phyloP scores from a whole-genome alignment of 352 stramenopile genomes.

The Halophytophthora batemanensis region DNA sequence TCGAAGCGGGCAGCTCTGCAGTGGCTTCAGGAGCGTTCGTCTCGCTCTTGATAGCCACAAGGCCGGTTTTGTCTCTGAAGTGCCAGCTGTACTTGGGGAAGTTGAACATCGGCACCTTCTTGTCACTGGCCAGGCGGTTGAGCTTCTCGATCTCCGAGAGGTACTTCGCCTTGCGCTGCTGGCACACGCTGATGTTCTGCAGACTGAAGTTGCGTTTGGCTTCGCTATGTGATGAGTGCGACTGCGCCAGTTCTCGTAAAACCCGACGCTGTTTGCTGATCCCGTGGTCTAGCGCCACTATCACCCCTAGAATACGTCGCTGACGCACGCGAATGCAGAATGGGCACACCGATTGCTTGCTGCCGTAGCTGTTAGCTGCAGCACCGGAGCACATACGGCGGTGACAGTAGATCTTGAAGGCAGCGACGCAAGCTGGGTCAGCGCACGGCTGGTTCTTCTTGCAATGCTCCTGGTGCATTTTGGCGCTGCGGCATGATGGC shows the following conservation, averaged over 20 bases:
- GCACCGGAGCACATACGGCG: conserved; percentile 19
- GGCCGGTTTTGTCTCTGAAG: conserved; percentile 14
- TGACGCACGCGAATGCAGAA: conserved; percentile 45
- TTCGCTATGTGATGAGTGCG: conserved; percentile 12
- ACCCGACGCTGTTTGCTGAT: conserved; percentile 27
- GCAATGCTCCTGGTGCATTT: conserved; percentile 34
- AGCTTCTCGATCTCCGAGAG: conserved; percentile 25
- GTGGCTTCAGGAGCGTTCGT: conserved; percentile 3
- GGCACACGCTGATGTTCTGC: conserved; percentile 31
- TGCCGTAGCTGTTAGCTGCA: conserved; percentile 8
- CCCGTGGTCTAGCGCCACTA: conserved; percentile 25
- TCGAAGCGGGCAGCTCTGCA: background rate
- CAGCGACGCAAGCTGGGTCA: conserved; percentile 24
- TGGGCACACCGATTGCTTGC: conserved; percentile 24
- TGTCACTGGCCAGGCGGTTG: conserved; percentile 30
- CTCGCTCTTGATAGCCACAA: conserved; percentile 29
- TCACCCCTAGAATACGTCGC: conserved; percentile 26
- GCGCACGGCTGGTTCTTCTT: conserved; percentile 26
- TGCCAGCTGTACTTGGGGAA: conserved; percentile 38
- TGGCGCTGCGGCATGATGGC: conserved; percentile 16
- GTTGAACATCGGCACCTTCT: conserved; percentile 31
- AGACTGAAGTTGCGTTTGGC: conserved; percentile 35
- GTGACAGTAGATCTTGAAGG: conserved; percentile 25
- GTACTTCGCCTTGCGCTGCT: conserved; percentile 16
- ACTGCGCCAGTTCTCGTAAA: conserved; percentile 10